Conservation (phyloP, 305 asterid species). For the Fraxinus greggii region DNA sequence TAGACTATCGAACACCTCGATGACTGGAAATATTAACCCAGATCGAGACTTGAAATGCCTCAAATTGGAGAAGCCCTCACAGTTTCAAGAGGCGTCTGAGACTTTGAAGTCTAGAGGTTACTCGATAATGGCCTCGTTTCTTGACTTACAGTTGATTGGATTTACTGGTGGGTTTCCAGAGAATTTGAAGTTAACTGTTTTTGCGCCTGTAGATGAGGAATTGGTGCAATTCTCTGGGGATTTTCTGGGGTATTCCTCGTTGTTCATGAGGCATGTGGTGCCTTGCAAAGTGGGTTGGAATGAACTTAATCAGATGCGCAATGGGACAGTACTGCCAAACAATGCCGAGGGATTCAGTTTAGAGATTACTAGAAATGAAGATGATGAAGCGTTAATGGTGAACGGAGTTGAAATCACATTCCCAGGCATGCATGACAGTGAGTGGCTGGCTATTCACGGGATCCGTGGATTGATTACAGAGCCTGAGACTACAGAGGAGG, state of each 20-base stretch:
- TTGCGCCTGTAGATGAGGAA: constrained; percentile 64
- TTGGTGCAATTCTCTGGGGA: constrained; percentile 47
- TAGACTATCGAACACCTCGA: constrained; percentile 17
- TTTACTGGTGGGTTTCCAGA: constrained; percentile 24
- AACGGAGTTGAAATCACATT: constrained; percentile 58
- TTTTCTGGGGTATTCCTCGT: constrained; percentile 37
- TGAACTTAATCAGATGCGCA: constrained; percentile 42
- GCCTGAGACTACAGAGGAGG: constrained; percentile 39
- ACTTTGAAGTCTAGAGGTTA: constrained; percentile 62
- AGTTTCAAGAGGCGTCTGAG: constrained; percentile 43
- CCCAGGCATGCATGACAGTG: constrained; percentile 59
- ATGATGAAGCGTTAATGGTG: constrained; percentile 37
- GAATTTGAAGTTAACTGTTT: constrained; percentile 48
- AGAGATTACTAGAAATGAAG: constrained; percentile 34
- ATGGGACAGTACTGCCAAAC: constrained; percentile 43
- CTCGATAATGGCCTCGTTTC: constrained; percentile 62
- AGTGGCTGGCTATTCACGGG: constrained; percentile 72
- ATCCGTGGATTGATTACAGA: constrained; percentile 43
- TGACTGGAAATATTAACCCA: neutral
- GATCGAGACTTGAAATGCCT: constrained; percentile 33
- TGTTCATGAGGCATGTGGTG: constrained; percentile 65
- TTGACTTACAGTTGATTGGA: constrained; percentile 68
- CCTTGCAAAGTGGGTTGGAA: constrained; percentile 60
- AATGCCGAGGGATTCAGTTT: constrained; percentile 46
- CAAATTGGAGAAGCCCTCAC: constrained; percentile 38